These are phyloP conservation scores for Phytophthora citricola DNA, from an alignment of 352 stramenopile genomes.

Conservation along the genomic window DNA sequence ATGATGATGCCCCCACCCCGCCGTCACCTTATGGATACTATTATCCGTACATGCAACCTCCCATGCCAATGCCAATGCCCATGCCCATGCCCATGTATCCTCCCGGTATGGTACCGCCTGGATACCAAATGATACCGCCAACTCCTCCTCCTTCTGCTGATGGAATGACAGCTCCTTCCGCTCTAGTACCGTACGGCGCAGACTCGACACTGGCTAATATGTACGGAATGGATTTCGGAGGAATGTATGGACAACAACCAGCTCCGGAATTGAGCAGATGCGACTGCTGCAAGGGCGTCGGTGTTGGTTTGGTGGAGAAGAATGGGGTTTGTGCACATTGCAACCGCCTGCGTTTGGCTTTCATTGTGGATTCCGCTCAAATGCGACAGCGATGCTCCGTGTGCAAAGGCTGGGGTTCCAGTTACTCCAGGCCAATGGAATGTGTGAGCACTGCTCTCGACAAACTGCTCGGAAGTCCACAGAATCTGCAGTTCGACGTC, in stretches of 20 bases:
- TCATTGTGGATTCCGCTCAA: conserved; percentile 72
- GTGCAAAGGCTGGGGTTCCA: conserved; percentile 66
- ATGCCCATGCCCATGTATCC: conserved; percentile 43
- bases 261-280: conserved; percentile 52
- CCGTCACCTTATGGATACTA: conserved; percentile 47
- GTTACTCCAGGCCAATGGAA: conserved; percentile 53
- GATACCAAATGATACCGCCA: conserved; percentile 26
- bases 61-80: conserved; percentile 28
- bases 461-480: conserved; percentile 26
- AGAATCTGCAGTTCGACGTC: conserved; percentile 7
- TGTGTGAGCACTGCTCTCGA: conserved; percentile 63
- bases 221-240: conserved; percentile 18
- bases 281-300: conserved; percentile 56
- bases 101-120: conserved; percentile 29
- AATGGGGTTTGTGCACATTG: conserved; percentile 75
- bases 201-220: conserved; percentile 26
- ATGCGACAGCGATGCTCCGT: conserved; percentile 58
- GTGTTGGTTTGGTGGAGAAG: conserved; percentile 71
- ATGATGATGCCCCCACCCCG: conserved; percentile 40
- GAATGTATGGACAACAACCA: conserved; percentile 26
- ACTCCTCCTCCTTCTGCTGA: conserved; percentile 29
- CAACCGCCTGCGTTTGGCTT: conserved; percentile 70
- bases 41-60: conserved; percentile 46
- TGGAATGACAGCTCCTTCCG: conserved; percentile 28
- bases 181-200: conserved; percentile 46